Evolutionary conservation across 2,329 filamentous ascomycete genomes (phyloP), one percentile per base, ranked within the genome.

Genomic region (Exophiala calicioides): DNA sequence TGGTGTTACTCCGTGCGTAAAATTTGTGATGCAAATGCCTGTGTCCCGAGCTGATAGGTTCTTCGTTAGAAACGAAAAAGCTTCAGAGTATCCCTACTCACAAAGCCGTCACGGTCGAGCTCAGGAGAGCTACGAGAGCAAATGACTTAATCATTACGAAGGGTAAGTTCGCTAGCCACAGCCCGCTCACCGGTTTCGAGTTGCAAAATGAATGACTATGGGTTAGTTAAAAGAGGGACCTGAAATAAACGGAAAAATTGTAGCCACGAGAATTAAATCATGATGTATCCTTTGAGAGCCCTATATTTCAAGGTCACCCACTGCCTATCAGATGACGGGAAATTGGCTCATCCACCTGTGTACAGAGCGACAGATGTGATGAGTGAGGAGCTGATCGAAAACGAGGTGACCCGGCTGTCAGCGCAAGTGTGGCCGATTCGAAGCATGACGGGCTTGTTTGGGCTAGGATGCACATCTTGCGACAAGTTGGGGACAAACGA

Each of bases 21-120:
- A 33, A 39, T 10, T 19, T 38, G 23, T 37, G n/a, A 29, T 49
- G 40, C 3, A 27, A 44, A 30, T 39, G 46, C 24, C 24, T 34
- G 24, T 44, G 46, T 18, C 32, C 27, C 16, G 34, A 24, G 10
- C 36, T 41, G 13, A 36, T 47, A n/a, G 35, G 12, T 15, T 12
- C 3, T 5, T n/a, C 9, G 16, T 3, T 20, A 30, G 9, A 9
- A 10, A 6, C 15, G 4, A 20, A 13, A 31, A 13, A 5, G 15
- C 3, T 10, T 19, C 16, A n/a, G 26, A 4, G 15, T n/a, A 19
- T 3, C 15, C 10, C 16, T 24, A 45, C 43, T 38, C 19, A 45
- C 43, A 45, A 15, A 31, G 43, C 43, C 16, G 33, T 38, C 43
- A 45, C 43, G 15, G 33, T 32, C 34, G 43, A 23, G 26, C 33